Evolutionary conservation across 768 basidiomycete genomes (phyloP), one percentile per base, ranked within the genome.

Genomic region (Gloeophyllum trabeum): DNA sequence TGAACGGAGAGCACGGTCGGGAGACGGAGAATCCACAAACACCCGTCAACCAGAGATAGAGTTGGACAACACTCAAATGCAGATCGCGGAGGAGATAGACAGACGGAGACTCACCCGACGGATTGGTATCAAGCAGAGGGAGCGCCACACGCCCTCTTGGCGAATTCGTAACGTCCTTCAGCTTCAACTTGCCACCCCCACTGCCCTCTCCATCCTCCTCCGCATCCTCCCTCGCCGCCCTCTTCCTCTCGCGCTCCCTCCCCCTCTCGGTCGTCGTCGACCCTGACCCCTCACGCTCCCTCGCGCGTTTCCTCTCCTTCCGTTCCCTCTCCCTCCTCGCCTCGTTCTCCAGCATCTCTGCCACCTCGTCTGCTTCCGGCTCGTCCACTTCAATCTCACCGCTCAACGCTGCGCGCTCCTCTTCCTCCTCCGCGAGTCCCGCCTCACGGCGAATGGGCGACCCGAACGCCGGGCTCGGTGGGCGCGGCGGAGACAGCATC

Each of bases 131-230:
- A 25, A 66, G 49, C 13, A 53, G 59, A 2, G 60, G 60, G 43
- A 67, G 60, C 10, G 46, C 49, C 18, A 52, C 41, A 41, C 62
- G 66, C 28, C 56, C 54, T 46, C 62, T 58, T 16, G 72, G 69
- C 4, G 76, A 71, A 55, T 76, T 80, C 21, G 77, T 80, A 47
- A 80, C 71, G 52, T 81, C 79, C 61, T 76, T 79, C 44, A 79
- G 60, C 58, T 69, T 76, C 39, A 10, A 19, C 10, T 37, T 13
- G n/a, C 28, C 10, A 30, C 28, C 16, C 16, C 10, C 10, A 30
- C 16, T 30, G 28, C 28, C 16, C 28, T 7, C 10, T 30, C 28
- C 10, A 21, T 37, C 36, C 7, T 57, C 52, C 23, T 66, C 69
- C 34, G 54, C 53, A 23, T 61, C 62, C 38, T 54, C 60, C 3